Base-by-base conservation (phyloP, 306 rosid genomes). In the Lathyrus oleraceus region DNA sequence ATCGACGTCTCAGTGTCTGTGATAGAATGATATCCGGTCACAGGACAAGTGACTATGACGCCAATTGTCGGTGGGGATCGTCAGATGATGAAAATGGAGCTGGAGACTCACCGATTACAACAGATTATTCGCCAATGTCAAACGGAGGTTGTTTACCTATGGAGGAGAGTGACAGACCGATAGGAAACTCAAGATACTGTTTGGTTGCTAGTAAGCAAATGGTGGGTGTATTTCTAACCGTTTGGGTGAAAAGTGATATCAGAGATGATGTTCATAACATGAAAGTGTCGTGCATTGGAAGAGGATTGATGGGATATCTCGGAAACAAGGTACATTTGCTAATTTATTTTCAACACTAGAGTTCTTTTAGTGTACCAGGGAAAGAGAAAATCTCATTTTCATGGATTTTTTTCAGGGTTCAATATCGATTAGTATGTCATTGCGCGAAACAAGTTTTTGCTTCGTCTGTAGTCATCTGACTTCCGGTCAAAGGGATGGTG, bases 261-360 rank as follows among this genome's bases (percentile, higher is more conserved):
- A 83, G 91, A 76, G 95, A 85, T 60, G 83, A 87, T 73, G 88
- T 95, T 73, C 88, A 67, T 67, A 85, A 87, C 79, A 63, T 95
- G 96, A 89, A 88, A 79, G 97, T 95, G 67, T 95, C 99, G 73
- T 95, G 99, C 68, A 93, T 95, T 72, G 97, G 99, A 61, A 86
- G 99, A 78, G 99, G 99, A 70, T 81, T 95, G 71, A 95, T 95
- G 99, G 99, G 99, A 58, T 95, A 91, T 82, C 97, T 95, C 14
- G 99, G 99, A 74, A 95, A 95, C 76, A 95, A 95, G 97, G 97
- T 95, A 85, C n/a, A 67, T 15, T 78, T 21, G 61, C 10, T 27
- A 17, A 13, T 65, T 43, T 49, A 17, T 81, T 69, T 72, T 79
- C 68, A 39, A 48, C 16, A 71, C 28, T 1, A 10, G 19, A 73